Conservation (phyloP, 352 stramenopile species). For the Globisporangium spiculum region DNA sequence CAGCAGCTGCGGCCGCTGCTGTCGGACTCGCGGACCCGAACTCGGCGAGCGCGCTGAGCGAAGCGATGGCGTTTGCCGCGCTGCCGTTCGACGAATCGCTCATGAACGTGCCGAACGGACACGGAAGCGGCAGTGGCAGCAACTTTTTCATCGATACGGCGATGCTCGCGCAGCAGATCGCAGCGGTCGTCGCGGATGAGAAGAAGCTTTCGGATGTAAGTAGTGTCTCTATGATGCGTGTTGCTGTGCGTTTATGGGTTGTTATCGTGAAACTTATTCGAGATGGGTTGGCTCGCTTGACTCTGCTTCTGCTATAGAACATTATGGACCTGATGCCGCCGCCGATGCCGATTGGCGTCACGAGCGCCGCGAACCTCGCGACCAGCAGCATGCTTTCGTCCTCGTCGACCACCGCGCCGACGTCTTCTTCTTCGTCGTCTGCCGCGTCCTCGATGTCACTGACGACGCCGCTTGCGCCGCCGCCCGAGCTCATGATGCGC, state of each 20-base stretch:
- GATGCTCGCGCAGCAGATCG: constrained; percentile 55
- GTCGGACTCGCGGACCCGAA: constrained; percentile 20
- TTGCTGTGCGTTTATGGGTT: not conserved
- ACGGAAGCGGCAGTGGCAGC: constrained; percentile 20
- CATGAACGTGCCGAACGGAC: constrained; percentile 22
- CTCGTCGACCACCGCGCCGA: constrained; percentile 6
- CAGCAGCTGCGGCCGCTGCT: constrained; percentile 14
- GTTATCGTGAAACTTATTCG: not conserved
- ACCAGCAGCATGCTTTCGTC: constrained; percentile 6
- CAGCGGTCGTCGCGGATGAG: constrained; percentile 62
- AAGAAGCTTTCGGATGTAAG: constrained; percentile 78
- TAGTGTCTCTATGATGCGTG: not conserved
- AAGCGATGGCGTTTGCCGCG: constrained; percentile 22
- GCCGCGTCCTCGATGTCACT: constrained; percentile 27
- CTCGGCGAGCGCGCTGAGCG: constrained; percentile 3
- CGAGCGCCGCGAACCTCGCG: constrained; percentile 9
- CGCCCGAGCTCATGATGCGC: constrained; percentile 65
- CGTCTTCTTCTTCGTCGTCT: constrained; percentile 27
- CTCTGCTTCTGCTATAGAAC: constrained; percentile 33
- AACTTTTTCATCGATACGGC: constrained; percentile 69
- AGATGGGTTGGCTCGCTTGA: not conserved
- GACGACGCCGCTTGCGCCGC: constrained; percentile 53
- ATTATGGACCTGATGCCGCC: constrained; percentile 78
- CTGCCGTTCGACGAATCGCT: constrained; percentile 63
- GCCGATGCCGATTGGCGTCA: constrained; percentile 20